These are phyloP conservation scores for Laguncularia racemosa DNA, from an alignment of 345 rosid genomes.

Conservation along the genomic window DNA sequence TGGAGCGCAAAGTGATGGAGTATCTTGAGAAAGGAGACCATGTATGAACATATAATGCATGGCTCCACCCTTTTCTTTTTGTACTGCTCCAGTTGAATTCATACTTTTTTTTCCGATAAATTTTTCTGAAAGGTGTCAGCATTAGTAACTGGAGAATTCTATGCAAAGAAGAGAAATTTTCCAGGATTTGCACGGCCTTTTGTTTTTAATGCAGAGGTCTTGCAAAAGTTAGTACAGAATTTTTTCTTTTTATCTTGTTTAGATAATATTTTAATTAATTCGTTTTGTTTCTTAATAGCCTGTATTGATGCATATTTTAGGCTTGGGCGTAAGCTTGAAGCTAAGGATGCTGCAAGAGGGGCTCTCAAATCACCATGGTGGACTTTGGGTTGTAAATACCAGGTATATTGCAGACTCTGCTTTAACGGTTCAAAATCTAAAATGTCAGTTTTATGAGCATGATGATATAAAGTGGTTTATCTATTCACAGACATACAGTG, in stretches of 20 bases:
- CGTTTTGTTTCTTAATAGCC: no score
- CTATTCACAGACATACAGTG: background rate
- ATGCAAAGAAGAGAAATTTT: conserved; percentile 64
- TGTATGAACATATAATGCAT: conserved; percentile 29
- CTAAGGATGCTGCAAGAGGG: conserved; percentile 85
- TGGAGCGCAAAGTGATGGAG: conserved; percentile 60
- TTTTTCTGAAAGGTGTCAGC: conserved; percentile 59
- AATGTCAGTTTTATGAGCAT: no score
- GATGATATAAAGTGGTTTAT: no score
- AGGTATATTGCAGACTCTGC: conserved; percentile 24
- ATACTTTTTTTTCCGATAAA: background rate
- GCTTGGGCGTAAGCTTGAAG: conserved; percentile 64
- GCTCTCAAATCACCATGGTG: conserved; percentile 89
- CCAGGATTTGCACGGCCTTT: conserved; percentile 92
- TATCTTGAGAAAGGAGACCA: conserved; percentile 70
- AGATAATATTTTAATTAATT: no score
- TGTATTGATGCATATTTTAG: conserved; percentile 23
- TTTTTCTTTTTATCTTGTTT: no score
- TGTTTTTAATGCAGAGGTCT: conserved; percentile 65
- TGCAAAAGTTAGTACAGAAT: conserved; percentile 45
- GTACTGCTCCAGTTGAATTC: background rate
- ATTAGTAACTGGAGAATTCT: conserved; percentile 82
- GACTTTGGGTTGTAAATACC: conserved; percentile 74
- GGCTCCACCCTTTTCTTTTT: background rate
- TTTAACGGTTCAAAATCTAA: no score